phyloP scores from a whole-genome alignment of 1,284 basidiomycete species.

The Peniophora sp. region DNA sequence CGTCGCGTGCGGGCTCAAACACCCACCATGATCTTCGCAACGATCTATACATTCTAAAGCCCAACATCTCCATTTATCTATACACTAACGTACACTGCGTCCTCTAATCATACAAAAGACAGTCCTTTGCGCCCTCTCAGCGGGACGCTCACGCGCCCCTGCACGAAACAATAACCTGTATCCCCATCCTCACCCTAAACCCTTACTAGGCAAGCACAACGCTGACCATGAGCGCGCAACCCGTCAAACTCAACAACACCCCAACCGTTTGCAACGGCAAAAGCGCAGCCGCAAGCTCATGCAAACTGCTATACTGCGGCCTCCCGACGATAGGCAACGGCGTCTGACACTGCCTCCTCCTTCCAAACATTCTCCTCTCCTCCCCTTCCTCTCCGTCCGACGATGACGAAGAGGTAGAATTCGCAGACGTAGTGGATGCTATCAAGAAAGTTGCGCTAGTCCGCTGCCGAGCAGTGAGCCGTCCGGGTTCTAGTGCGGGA shows the following conservation, averaged over 20 bases:
- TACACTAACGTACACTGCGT: no score
- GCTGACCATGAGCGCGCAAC: constrained; percentile 10
- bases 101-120: no score
- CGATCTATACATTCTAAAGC: no score
- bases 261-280: constrained; percentile 10
- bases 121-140: no score
- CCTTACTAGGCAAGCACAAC: constrained; percentile 7
- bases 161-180: no score
- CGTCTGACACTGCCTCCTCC: not conserved
- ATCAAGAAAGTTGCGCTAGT: not conserved
- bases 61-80: no score
- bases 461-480: not conserved
- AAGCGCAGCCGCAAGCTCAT: constrained; percentile 8
- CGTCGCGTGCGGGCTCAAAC: no score
- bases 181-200: not conserved
- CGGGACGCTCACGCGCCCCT: no score
- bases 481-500: not conserved
- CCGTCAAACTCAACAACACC: constrained; percentile 9
- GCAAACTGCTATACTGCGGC: constrained; percentile 10
- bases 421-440: no score
- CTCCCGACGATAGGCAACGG: not conserved
- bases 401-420: not conserved
- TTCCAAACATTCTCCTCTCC: no score
- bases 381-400: not conserved
- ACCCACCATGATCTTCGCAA: no score